Evolutionary conservation across 768 basidiomycete genomes (phyloP).

Genomic region (Mycena galopus): DNA sequence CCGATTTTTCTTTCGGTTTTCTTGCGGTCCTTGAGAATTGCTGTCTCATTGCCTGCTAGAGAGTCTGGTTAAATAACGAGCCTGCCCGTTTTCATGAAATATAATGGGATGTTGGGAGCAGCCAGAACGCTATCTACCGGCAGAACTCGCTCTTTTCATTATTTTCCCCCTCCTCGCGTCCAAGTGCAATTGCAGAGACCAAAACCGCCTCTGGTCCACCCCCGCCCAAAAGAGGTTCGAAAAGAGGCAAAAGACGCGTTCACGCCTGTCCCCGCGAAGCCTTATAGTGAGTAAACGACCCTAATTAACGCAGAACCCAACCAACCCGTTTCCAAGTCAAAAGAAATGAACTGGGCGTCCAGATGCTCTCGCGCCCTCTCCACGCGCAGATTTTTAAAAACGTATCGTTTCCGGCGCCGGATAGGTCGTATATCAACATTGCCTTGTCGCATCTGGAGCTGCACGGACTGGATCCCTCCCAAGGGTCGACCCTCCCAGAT

Average conservation of each 20-base stretch:
- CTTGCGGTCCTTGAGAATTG: too few relatives aligned
- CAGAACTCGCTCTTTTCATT: conserved; percentile 26
- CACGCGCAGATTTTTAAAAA: conserved; percentile 88
- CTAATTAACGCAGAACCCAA: not conserved
- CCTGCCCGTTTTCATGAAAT: conserved; percentile 5
- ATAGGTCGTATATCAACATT: conserved; percentile 74
- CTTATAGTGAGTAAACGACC: conserved; percentile 18
- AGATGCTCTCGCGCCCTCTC: conserved; percentile 85
- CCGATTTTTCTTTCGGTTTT: too few relatives aligned
- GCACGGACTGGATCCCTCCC: conserved; percentile 85
- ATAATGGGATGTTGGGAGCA: conserved; percentile 15
- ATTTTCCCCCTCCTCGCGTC: not conserved
- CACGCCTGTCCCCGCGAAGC: conserved; percentile 2
- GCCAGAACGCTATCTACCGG: conserved; percentile 22
- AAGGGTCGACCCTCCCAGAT: conserved; percentile 86
- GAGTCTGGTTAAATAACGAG: too few relatives aligned
- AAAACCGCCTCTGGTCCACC: conserved; percentile 2
- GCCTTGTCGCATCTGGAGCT: conserved; percentile 83
- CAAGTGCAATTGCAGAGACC: conserved; percentile 15
- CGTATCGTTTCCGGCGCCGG: conserved; percentile 72
- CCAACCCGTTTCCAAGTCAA: conserved; percentile 60
- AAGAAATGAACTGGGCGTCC: conserved; percentile 93
- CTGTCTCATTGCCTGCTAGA: too few relatives aligned
- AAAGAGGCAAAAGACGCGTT: conserved; percentile 12
- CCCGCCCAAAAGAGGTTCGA: not conserved